Conservation (phyloP, 2,329 filamentous ascomycete species). For the Colletotrichum lentis region DNA sequence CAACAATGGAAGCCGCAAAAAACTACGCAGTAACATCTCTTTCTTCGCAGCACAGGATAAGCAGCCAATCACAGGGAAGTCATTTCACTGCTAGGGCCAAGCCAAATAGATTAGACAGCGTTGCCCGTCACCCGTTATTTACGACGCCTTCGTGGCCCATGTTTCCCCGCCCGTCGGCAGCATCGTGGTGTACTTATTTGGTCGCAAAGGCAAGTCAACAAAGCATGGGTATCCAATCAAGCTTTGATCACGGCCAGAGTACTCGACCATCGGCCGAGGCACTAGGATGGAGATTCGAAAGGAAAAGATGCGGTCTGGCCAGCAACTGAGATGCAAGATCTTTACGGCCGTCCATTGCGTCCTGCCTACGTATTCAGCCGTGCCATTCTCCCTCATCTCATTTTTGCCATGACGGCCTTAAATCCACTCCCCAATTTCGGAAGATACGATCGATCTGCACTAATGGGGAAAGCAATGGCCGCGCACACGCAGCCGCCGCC, state of each 20-base stretch:
- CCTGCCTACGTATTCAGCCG: not conserved
- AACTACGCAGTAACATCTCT: not conserved
- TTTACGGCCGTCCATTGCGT: constrained; percentile 9
- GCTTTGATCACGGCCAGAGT: constrained; percentile 11
- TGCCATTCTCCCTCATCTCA: constrained; percentile 22
- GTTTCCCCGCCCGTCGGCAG: no score
- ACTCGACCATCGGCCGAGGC: constrained; percentile 3
- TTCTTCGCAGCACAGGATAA: constrained; percentile 2
- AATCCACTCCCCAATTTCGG: constrained; percentile 35
- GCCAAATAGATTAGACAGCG: constrained; percentile 10
- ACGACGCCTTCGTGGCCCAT: not conserved
- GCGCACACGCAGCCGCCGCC: constrained; percentile 4
- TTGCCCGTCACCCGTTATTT: not conserved
- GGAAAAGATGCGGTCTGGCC: constrained; percentile 2
- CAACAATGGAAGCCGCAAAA: constrained; percentile 15
- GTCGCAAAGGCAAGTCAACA: constrained; percentile 18
- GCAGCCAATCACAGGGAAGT: constrained; percentile 2
- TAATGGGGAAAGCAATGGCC: constrained; percentile 29
- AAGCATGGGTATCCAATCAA: constrained; percentile 22
- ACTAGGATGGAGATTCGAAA: not conserved
- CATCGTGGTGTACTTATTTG: not conserved
- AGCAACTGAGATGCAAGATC: not conserved
- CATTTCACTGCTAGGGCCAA: constrained; percentile 7
- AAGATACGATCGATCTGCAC: constrained; percentile 37
- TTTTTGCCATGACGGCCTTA: constrained; percentile 35